Percentiles rank a stretch among this genome's conserved stretches.
These are phyloP conservation scores for Starmerella sirachaensis DNA, from an alignment of 805 yeast species.

Conservation along the genomic window DNA sequence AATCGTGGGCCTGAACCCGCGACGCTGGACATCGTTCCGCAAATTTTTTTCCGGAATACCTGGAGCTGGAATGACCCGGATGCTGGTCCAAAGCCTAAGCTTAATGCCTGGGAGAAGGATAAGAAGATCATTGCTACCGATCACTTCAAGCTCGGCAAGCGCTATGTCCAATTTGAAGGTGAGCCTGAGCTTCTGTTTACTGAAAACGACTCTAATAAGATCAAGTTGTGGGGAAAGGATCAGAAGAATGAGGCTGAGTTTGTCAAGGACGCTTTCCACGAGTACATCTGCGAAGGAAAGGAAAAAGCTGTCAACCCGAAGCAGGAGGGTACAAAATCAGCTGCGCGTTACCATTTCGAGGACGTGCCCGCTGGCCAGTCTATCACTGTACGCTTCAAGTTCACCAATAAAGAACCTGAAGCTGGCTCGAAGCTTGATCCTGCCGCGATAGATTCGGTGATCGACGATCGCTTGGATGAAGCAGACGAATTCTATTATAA, in stretches of 20 bases:
- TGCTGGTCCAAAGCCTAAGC: constrained; percentile 21
- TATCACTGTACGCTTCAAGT: constrained; percentile 70
- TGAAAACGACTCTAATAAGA: constrained; percentile 74
- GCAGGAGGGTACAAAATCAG: constrained; percentile 63
- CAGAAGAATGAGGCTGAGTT: constrained; percentile 47
- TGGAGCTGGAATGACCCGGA: constrained; percentile 69
- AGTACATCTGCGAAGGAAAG: constrained; percentile 52
- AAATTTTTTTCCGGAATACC: constrained; percentile 70
- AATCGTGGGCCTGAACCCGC: constrained; percentile 74
- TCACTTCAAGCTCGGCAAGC: constrained; percentile 58
- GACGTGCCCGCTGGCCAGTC: constrained; percentile 76
- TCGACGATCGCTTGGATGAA: constrained; percentile 65
- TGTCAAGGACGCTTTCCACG: constrained; percentile 88
- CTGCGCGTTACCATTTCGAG: constrained; percentile 74
- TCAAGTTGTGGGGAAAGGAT: constrained; percentile 42
- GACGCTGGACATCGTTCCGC: constrained; percentile 81
- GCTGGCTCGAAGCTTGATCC: constrained; percentile 43
- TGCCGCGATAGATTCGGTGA: constrained; percentile 54
- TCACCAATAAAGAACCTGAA: constrained; percentile 36
- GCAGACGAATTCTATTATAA: constrained; percentile 91
- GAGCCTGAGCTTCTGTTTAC: constrained; percentile 63
- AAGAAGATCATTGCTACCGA: constrained; percentile 41
- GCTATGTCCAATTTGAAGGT: constrained; percentile 43
- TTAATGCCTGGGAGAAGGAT: constrained; percentile 34
- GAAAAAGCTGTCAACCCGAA: constrained; percentile 58